Conservation (phyloP, 106 monocot genomes). For the Acorus calamus region DNA sequence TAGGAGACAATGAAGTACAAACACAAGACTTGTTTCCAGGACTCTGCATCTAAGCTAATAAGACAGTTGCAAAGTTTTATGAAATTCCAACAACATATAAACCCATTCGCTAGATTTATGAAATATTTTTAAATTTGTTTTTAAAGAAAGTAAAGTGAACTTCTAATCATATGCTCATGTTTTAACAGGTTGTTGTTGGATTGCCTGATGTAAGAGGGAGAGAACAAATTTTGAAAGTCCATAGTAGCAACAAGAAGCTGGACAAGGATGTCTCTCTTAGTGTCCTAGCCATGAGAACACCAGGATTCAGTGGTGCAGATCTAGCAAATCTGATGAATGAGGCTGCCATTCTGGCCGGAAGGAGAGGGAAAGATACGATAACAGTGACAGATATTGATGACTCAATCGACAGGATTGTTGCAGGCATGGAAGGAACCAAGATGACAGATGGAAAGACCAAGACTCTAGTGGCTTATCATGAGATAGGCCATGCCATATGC, state of each 20-base stretch:
- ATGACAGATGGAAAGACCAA: conserved; percentile 65
- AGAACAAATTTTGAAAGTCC: conserved; percentile 54
- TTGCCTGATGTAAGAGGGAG: conserved; percentile 56
- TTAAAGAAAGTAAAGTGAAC: no score
- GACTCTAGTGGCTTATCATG: conserved; percentile 58
- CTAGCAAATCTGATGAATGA: conserved; percentile 76
- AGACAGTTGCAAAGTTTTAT: no score
- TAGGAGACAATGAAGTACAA: no score
- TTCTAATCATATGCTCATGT: neutral
- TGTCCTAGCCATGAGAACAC: conserved; percentile 60
- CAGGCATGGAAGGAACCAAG: conserved; percentile 56
- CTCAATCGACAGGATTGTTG: conserved; percentile 58
- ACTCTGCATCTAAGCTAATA: no score
- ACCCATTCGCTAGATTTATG: no score
- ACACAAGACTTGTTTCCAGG: no score
- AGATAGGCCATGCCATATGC: conserved; percentile 64
- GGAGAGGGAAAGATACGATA: conserved; percentile 50
- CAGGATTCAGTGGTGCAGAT: conserved; percentile 75
- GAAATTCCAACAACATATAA: no score
- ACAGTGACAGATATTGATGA: conserved; percentile 56
- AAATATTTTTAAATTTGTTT: no score
- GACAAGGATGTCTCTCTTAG: conserved; percentile 42
- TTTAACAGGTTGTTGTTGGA: conserved; percentile 39
- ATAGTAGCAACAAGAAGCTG: conserved; percentile 57
- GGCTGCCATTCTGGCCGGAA: conserved; percentile 71